Conservation (phyloP, 768 basidiomycete species). For the Gymnopilus junonius region DNA sequence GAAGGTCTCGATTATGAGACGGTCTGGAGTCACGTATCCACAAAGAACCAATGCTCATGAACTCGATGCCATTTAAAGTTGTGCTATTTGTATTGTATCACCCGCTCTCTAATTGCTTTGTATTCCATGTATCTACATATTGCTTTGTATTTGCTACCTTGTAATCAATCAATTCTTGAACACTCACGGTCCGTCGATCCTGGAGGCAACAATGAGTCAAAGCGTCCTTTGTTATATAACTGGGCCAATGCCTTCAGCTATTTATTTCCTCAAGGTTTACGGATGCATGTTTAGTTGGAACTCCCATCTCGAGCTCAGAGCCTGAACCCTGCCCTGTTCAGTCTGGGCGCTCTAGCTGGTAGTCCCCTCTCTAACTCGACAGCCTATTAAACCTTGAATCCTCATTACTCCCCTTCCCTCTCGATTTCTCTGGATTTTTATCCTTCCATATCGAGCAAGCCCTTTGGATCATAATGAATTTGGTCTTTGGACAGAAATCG, state of each 20-base stretch:
- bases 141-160: not conserved
- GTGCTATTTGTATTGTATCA: not conserved
- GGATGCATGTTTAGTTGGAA: slow-evolving; percentile 22
- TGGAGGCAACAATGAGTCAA: not conserved
- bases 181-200: not conserved
- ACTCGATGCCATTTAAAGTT: not conserved
- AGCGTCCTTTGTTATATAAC: not conserved
- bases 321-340: slow-evolving; percentile 22
- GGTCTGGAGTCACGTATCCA: slow-evolving; percentile 30
- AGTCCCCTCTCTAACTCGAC: slow-evolving; percentile 14
- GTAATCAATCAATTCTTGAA: not conserved
- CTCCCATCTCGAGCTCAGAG: slow-evolving; percentile 30
- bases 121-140: not conserved
- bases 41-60: slow-evolving; percentile 10
- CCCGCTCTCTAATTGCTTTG: not conserved
- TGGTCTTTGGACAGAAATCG: not conserved
- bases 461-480: not conserved
- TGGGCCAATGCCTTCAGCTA: not conserved
- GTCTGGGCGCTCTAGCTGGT: slow-evolving; percentile 24
- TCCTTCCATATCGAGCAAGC: not conserved
- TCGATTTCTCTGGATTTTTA: not conserved
- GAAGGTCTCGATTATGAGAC: slow-evolving; percentile 35
- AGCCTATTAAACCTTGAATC: not conserved
- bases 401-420: not conserved
- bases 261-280: not conserved